Evolutionary conservation across 164 flowering plant species (phyloP), one percentile per base, ranked within the genome.

Genomic region (Vitis riparia): DNA sequence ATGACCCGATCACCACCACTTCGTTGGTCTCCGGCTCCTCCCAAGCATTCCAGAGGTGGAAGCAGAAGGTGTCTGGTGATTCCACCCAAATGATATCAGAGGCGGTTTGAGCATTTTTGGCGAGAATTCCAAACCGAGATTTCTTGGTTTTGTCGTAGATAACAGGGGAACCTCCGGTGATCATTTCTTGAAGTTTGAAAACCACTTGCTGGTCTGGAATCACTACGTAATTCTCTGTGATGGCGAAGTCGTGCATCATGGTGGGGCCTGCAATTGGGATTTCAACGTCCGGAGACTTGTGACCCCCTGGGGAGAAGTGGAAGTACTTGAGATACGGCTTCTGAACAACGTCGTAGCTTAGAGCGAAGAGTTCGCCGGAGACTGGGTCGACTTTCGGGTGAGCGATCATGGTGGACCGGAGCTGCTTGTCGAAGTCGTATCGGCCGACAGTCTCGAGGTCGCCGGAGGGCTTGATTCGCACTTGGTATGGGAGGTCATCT

Each of bases 11-110:
- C 17, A 80, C 83, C 8, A 80, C 78, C 3, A 77, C 78, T 62
- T 80, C 83, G 48, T 75, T 70, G 14, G 76, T 16, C 23, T 77
- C 80, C 48, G 80, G 76, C 63, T 74, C 78, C 55, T 80, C 83
- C 83, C 80, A 80, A 9, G 83, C 83, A 30, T 80, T 80, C 83
- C 83, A 80, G 2, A 80, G 61, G 23, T 80, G 83, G 63, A 80
- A 80, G 62, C 83, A 80, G 70, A 80, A 80, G 10, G 78, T 77
- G 32, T 77, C 80, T 11, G 78, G 76, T 0, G 76, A 71, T 17
- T 80, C 80, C 3, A 80, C 70, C 83, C 83, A 80, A 13, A 65
- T 69, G 11, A 80, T 66, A 8, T 65, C 71, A 3, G 68, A 16
- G 1, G 73, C 63, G 67, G 71, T 53, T 1, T 2, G 15, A 5